Evolutionary conservation across 2,329 filamentous ascomycete species (phyloP).

Genomic region (Aureobasidium sp.): DNA sequence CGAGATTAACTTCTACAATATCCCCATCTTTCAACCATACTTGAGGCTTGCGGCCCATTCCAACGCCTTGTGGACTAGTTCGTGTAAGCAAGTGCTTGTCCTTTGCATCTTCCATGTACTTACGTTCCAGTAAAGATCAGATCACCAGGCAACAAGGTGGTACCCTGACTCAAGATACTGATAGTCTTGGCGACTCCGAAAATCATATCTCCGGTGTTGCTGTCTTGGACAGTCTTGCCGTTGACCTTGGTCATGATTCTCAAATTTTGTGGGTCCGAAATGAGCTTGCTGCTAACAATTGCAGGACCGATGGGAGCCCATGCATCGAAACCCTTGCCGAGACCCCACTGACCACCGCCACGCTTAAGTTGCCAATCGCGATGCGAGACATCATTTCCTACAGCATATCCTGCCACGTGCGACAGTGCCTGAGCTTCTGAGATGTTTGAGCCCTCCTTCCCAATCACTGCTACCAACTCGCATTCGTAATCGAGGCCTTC

Average conservation of each 20-base stretch:
- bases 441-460: constrained; percentile 59
- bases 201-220: constrained; percentile 55
- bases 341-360: constrained; percentile 30
- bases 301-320: constrained; percentile 69
- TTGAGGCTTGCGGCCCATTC: constrained; percentile 59
- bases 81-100: neutral
- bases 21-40: constrained; percentile 66
- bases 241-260: constrained; percentile 54
- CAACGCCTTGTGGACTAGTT: constrained; percentile 58
- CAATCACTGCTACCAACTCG: constrained; percentile 68
- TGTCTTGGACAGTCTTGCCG: constrained; percentile 50
- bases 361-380: constrained; percentile 51
- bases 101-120: neutral
- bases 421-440: constrained; percentile 57
- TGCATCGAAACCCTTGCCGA: constrained; percentile 68
- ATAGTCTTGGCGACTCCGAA: constrained; percentile 55
- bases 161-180: constrained; percentile 53
- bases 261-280: constrained; percentile 52
- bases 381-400: constrained; percentile 75
- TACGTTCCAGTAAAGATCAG: constrained; percentile 59
- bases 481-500: constrained; percentile 65
- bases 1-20: constrained; percentile 60
- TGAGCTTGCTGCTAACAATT: constrained; percentile 53
- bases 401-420: constrained; percentile 66
- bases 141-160: constrained; percentile 57